Evolutionary conservation across 768 basidiomycete species (phyloP), one percentile per base, ranked within the genome.

Genomic region (Leucogyrophana mollusca): DNA sequence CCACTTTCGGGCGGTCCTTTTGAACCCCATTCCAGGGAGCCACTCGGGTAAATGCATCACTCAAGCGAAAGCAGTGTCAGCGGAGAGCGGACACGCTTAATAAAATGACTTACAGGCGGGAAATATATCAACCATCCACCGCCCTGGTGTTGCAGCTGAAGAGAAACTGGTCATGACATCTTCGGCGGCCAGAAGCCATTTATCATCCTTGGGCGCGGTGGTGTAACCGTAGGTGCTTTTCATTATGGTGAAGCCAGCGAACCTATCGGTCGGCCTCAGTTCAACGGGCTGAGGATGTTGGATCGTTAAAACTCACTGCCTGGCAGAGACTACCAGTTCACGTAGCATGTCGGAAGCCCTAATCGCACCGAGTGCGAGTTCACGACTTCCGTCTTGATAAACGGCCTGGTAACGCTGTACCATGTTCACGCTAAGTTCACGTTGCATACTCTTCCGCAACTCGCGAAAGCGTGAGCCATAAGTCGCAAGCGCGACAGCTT

Each of bases 31-130:
- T 13, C 73, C 71, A 4, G 76, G 77, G 16, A 78, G 49, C 60
- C 68, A 77, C 2, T 65, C 56, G 1, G 77, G 77, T 16, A 77
- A 47, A 42, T 71, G 71, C 14, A 72, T 72, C 9, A 77, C 56
- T 45, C 20, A 11, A 43, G 27, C 27, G 27, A 13, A n/a, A 13
- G 27, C 27, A 13, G 27, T 30, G 6, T 30, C 27, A 30, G 16
- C 17, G 13, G 10, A 27, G 3, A 27, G 24, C 4, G 27, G 33
- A 17, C 27, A 7, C 43, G 30, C 27, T n/a, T 32, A 20, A 4
- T 34, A 36, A 21, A 14, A 18, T 25, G 7, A 49, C 51, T 30
- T 22, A 52, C 51, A 24, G 25, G 34, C 13, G 1, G 51, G 50
- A 14, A 52, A 18, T 24, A 34, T 16, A 30, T 52, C 51, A 23